Percentiles rank a stretch among this genome's conserved stretches.
These are phyloP conservation scores for Dryas octopetala DNA, from an alignment of 306 rosid genomes.

Conservation along the genomic window DNA sequence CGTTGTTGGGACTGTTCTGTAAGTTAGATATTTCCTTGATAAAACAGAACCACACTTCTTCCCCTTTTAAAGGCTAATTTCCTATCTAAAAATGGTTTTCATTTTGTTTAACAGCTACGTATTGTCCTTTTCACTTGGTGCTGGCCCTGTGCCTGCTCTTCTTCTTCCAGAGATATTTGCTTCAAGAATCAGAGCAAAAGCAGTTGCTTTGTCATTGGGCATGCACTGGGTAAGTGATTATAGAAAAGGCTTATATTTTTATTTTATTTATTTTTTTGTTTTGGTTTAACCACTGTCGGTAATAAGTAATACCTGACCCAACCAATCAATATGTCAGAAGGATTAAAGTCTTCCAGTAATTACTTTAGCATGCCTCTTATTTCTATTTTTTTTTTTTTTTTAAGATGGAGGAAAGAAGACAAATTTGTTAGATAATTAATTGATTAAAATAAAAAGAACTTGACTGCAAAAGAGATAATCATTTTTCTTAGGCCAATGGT, in stretches of 20 bases:
- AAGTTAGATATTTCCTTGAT: constrained; percentile 36
- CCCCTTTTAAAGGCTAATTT: neutral
- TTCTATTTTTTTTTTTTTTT: neutral
- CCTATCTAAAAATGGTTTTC: neutral
- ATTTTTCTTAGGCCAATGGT: neutral
- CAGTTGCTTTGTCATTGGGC: constrained; percentile 90
- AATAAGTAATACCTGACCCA: neutral
- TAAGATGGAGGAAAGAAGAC: neutral
- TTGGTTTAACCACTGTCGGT: neutral
- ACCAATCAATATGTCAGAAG: neutral
- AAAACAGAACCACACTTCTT: neutral
- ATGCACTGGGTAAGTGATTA: constrained; percentile 86
- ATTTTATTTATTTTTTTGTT: neutral
- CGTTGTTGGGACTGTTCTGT: constrained; percentile 93
- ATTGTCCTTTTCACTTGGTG: constrained; percentile 94
- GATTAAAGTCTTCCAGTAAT: neutral
- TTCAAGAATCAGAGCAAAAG: constrained; percentile 95
- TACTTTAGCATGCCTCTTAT: constrained; percentile 12
- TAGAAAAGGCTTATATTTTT: neutral
- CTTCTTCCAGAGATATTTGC: constrained; percentile 97
- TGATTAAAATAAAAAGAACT: neutral
- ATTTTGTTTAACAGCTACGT: constrained; percentile 61
- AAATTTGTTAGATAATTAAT: neutral
- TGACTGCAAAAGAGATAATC: neutral
- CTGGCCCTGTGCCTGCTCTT: constrained; percentile 98